These are phyloP conservation scores for Fusarium domesticum DNA, from an alignment of 2,329 filamentous ascomycete genomes.

Conservation along the genomic window DNA sequence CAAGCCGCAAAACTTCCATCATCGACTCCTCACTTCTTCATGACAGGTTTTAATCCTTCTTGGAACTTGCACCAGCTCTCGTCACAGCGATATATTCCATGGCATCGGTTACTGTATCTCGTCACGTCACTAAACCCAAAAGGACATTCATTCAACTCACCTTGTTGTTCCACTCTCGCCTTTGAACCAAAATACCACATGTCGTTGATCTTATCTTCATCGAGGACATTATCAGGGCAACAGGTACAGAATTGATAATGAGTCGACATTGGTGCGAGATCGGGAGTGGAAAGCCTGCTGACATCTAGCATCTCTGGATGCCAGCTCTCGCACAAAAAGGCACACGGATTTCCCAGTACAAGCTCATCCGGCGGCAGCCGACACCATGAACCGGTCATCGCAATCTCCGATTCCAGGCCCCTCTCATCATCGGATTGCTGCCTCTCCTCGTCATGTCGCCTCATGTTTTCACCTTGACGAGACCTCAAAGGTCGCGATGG, in stretches of 20 bases:
- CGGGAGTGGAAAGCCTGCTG: slow-evolving; percentile 21
- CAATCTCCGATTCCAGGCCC: neutral
- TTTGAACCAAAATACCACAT: slow-evolving; percentile 21
- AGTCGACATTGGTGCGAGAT: slow-evolving; percentile 21
- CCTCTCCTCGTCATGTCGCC: no score
- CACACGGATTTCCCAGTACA: neutral
- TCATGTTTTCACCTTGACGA: neutral
- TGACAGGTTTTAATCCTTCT: no score
- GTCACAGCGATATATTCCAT: slow-evolving; percentile 17
- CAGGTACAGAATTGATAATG: slow-evolving; percentile 27
- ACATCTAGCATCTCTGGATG: slow-evolving; percentile 16
- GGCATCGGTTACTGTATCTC: slow-evolving; percentile 16
- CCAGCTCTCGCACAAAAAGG: slow-evolving; percentile 9
- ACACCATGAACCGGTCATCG: slow-evolving; percentile 23
- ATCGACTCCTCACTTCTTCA: no score
- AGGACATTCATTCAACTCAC: slow-evolving; percentile 11
- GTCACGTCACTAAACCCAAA: slow-evolving; percentile 9
- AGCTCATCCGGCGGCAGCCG: neutral
- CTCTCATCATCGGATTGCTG: neutral
- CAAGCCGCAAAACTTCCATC: no score
- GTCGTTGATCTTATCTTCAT: slow-evolving; percentile 19
- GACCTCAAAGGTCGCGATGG: neutral
- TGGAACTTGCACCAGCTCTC: neutral
- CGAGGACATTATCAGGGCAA: slow-evolving; percentile 4
- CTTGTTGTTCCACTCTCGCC: slow-evolving; percentile 24